Evolutionary conservation across 2,329 filamentous ascomycete genomes (phyloP).

Genomic region (Podosphaera aphanis): DNA sequence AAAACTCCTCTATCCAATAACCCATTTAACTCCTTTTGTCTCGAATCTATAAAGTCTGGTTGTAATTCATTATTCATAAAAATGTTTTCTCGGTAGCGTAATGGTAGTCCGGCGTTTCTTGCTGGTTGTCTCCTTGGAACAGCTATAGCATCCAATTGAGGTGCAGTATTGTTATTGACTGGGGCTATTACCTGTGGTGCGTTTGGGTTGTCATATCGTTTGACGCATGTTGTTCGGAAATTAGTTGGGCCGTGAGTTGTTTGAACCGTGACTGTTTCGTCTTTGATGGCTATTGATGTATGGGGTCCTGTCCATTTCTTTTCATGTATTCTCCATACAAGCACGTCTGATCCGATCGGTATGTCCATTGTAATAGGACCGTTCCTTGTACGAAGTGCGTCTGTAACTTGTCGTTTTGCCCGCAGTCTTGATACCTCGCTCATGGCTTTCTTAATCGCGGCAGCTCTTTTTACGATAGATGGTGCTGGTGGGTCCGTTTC

Average conservation of each 20-base stretch:
- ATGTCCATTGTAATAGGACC: neutral
- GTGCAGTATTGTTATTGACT: neutral
- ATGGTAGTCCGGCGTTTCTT: neutral
- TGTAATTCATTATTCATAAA: neutral
- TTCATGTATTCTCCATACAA: slow-evolving; percentile 2
- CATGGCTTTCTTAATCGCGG: slow-evolving; percentile 3
- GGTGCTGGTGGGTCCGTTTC: neutral
- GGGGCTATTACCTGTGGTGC: neutral
- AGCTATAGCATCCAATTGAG: neutral
- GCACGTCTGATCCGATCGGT: slow-evolving; percentile 1
- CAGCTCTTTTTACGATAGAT: neutral
- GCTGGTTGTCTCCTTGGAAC: neutral
- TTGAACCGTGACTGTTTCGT: neutral
- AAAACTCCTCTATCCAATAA: neutral
- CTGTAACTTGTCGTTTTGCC: neutral
- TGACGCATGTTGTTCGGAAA: neutral
- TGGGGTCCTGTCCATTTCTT: neutral
- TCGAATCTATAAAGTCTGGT: neutral
- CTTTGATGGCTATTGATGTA: neutral
- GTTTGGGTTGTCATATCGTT: neutral
- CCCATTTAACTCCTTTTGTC: neutral
- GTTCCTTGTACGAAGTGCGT: slow-evolving; percentile 2
- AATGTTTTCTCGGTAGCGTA: neutral
- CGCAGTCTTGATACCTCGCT: slow-evolving; percentile 1
- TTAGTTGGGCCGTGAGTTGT: neutral